Conservation (phyloP, 495 filamentous ascomycete species). For the Aspergillus baeticus region DNA sequence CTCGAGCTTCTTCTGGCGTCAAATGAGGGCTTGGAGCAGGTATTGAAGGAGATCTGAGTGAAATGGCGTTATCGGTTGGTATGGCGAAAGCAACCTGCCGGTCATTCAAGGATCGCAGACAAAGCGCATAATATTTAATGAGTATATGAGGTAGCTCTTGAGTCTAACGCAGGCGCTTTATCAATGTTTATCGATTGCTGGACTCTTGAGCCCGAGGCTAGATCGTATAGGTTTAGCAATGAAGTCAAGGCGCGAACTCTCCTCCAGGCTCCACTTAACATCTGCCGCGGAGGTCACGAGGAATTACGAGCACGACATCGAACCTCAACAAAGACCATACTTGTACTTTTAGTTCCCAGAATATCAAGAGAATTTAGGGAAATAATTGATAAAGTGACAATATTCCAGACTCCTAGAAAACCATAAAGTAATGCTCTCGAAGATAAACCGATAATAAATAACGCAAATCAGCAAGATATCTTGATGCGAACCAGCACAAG, state of each 20-base stretch:
- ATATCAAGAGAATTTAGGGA: neutral
- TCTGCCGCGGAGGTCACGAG: neutral
- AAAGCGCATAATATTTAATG: neutral
- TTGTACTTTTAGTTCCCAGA: neutral
- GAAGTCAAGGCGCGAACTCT: neutral
- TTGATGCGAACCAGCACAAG: constrained; percentile 16
- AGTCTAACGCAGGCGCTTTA: neutral
- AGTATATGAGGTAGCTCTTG: too few species aligned
- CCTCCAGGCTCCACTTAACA: neutral
- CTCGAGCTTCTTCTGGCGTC: neutral
- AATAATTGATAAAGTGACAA: constrained; percentile 2
- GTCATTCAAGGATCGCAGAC: neutral
- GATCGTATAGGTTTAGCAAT: neutral
- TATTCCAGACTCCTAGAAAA: constrained; percentile 33
- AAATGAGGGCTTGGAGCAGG: neutral
- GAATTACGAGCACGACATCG: neutral
- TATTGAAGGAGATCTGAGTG: neutral
- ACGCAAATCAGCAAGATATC: constrained; percentile 12
- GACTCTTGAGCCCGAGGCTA: too few species aligned
- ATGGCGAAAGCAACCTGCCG: neutral
- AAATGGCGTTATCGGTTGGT: constrained; percentile 7
- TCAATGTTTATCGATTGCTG: neutral
- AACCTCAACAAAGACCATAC: neutral
- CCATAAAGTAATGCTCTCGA: constrained; percentile 9
- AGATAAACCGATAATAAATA: constrained; percentile 4